Evolutionary conservation across 768 basidiomycete species (phyloP), one percentile per base, ranked within the genome.

Genomic region (Tricholoma furcatifolium): DNA sequence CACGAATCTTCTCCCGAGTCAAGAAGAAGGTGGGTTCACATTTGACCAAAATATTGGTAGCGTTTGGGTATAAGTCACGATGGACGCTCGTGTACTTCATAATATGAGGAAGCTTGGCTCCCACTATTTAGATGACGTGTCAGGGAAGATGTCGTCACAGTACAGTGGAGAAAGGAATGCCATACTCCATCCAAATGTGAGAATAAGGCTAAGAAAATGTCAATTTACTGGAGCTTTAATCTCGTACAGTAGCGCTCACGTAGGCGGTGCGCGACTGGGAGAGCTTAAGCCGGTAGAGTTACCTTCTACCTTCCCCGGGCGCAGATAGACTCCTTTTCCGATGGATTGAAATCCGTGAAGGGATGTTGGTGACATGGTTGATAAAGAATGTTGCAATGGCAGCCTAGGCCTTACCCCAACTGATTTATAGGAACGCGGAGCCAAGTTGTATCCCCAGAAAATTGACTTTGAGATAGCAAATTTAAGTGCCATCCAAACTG

Each of bases 171-270:
- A 27, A 27, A 21, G n/a, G 12, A 71, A n/a, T n/a, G n/a, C n/a
- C 76, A 31, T 36, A 78, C 77, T 74, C 78, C 78, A 78, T 55
- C 76, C 72, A 56, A 76, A 78, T 24, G 75, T 63, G 11, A 79
- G 47, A 40, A 78, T 72, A 12, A 78, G 51, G 2, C 76, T 78
- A 27, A 27, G 27, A 27, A 27, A 27, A n/a, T n/a, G 27, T 27
- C 27, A 27, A 27, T 27, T 27, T 4, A 27, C 7, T n/a, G n/a
- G n/a, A n/a, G n/a, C n/a, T n/a, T n/a, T n/a, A n/a, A n/a, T n/a
- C n/a, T n/a, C n/a, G 7, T 27, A 27, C 27, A 4, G 27, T 7
- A 27, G 27, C 27, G 27, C 27, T 27, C 43, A 53, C 51, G 27
- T 49, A 34, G 56, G 56, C 32, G 38, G 11, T 42, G 27, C n/a